Conservation (phyloP, 176 grass and related monocot genomes). For the Saccharum spontaneum region DNA sequence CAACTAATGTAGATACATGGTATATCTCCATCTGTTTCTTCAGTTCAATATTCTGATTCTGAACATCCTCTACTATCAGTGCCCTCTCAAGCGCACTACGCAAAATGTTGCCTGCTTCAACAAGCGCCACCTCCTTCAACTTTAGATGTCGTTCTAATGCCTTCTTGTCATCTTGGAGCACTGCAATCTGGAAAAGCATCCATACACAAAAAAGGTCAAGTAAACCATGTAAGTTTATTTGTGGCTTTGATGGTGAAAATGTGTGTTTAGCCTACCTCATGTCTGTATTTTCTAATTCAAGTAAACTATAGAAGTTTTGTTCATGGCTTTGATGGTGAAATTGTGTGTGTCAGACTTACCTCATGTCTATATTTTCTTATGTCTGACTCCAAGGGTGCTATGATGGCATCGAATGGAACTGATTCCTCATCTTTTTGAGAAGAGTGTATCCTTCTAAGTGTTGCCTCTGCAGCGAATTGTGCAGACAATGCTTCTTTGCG, state of each 20-base stretch:
- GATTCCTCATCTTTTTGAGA: constrained; percentile 75
- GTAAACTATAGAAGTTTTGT: neutral
- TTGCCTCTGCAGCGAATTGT: constrained; percentile 77
- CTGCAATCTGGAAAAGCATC: constrained; percentile 54
- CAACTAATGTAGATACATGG: constrained; percentile 43
- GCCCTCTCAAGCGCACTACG: constrained; percentile 73
- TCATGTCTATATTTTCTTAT: constrained; percentile 74
- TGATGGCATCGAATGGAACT: constrained; percentile 72
- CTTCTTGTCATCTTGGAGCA: constrained; percentile 88
- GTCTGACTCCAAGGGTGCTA: constrained; percentile 82
- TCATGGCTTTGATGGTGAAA: neutral
- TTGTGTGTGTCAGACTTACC: constrained; percentile 28
- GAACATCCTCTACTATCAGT: constrained; percentile 79
- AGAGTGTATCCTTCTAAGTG: constrained; percentile 71
- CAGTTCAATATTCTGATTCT: constrained; percentile 88
- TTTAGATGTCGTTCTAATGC: constrained; percentile 70
- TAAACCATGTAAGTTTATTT: neutral
- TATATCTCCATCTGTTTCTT: constrained; percentile 83
- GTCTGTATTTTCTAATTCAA: constrained; percentile 49
- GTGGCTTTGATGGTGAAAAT: neutral
- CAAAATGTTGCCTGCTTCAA: constrained; percentile 81
- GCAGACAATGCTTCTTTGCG: constrained; percentile 77
- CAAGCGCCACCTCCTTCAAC: constrained; percentile 79
- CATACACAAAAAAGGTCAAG: neutral
- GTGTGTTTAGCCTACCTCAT: constrained; percentile 47